Evolutionary conservation across 352 stramenopile species (phyloP).

Genomic region (Globisporangium megalacanthum): DNA sequence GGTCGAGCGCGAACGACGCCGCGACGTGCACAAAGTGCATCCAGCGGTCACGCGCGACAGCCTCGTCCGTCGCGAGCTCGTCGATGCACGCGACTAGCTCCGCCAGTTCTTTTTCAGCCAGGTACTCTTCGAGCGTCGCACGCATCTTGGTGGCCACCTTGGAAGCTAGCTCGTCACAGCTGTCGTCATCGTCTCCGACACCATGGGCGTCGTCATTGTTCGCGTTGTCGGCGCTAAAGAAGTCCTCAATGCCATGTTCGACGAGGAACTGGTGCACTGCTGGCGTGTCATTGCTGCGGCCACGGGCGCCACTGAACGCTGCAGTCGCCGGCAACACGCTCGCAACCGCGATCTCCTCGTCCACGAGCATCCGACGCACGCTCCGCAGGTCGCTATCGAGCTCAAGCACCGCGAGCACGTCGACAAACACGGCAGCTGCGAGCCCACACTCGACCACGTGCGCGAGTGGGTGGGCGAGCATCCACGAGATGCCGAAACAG

Average conservation of each 20-base stretch:
- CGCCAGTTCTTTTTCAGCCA: constrained; percentile 65
- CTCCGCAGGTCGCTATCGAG: constrained; percentile 53
- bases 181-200: constrained; percentile 29
- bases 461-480: constrained; percentile 48
- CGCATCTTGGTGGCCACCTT: constrained; percentile 61
- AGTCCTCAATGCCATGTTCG: constrained; percentile 56
- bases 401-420: constrained; percentile 71
- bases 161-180: constrained; percentile 52
- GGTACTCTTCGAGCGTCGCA: constrained; percentile 71
- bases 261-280: constrained; percentile 55
- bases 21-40: constrained; percentile 62
- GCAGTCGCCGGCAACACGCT: constrained; percentile 40
- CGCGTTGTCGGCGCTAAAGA: constrained; percentile 44
- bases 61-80: constrained; percentile 31
- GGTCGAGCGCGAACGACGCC: constrained; percentile 43
- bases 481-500: constrained; percentile 83
- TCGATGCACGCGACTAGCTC: constrained; percentile 76
- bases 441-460: constrained; percentile 60
- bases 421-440: constrained; percentile 61
- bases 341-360: constrained; percentile 66
- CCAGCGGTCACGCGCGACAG: constrained; percentile 28
- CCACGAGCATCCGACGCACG: constrained; percentile 70
- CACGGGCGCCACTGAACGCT: constrained; percentile 3
- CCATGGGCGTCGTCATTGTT: constrained; percentile 25
- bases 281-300: constrained; percentile 22